phyloP scores from a whole-genome alignment of 164 flowering plant species.

The Chimonanthus salicifolius region DNA sequence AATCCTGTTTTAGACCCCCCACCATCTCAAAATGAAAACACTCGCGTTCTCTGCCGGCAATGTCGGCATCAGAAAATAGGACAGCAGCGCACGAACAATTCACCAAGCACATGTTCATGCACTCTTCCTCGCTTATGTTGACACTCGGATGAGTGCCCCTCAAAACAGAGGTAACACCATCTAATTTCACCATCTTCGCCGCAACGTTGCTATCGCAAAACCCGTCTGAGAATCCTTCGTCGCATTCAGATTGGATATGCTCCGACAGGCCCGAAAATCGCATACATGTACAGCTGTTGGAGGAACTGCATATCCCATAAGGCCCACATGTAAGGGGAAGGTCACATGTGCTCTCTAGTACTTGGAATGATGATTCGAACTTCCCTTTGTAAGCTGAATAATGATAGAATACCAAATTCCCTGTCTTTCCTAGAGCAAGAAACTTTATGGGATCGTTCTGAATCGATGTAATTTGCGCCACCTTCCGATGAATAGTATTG shows the following conservation, averaged over 20 bases:
- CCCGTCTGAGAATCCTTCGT: constrained; percentile 17
- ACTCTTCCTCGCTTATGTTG: constrained; percentile 47
- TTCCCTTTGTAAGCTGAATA: constrained; percentile 40
- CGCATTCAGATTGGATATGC: constrained; percentile 22
- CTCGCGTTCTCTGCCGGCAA: constrained; percentile 6
- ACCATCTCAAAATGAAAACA: constrained; percentile 55
- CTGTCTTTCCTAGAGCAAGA: constrained; percentile 50
- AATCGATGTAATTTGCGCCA: constrained; percentile 39
- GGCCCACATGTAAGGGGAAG: constrained; percentile 77
- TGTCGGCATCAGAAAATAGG: constrained; percentile 23
- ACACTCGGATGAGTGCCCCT: constrained; percentile 19
- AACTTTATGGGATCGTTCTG: constrained; percentile 39
- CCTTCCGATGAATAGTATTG: constrained; percentile 26
- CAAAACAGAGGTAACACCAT: constrained; percentile 42
- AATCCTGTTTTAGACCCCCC: constrained; percentile 57
- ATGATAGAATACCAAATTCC: constrained; percentile 59
- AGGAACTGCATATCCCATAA: constrained; percentile 60
- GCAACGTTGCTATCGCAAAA: constrained; percentile 27
- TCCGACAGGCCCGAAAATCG: constrained; percentile 8
- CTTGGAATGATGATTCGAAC: constrained; percentile 60
- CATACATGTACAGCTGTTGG: constrained; percentile 60
- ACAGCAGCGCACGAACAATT: constrained; percentile 67
- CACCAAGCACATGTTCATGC: constrained; percentile 39
- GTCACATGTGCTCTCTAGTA: constrained; percentile 60
- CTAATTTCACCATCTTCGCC: constrained; percentile 53